Evolutionary conservation across 2,329 filamentous ascomycete species (phyloP).

Genomic region (Epichloe amarillans): DNA sequence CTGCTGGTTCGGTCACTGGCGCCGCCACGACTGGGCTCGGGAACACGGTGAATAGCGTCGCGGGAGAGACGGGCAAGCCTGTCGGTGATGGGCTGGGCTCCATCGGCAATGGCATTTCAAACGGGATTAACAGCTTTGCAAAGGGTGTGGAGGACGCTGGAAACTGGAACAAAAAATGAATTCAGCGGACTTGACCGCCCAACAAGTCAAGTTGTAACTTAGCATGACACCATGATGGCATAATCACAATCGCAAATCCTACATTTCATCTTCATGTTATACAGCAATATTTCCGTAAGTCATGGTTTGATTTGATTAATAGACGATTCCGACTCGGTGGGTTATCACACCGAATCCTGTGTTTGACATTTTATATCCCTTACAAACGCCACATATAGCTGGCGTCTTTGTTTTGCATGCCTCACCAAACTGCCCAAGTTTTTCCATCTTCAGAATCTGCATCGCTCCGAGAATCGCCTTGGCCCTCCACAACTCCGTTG

Average conservation of each 20-base stretch:
- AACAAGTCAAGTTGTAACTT: background rate
- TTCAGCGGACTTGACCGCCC: background rate
- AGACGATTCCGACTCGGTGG: background rate
- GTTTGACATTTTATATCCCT: background rate
- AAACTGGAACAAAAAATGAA: constrained; percentile 34
- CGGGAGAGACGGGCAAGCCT: constrained; percentile 39
- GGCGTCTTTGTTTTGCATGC: background rate
- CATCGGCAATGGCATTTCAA: constrained; percentile 39
- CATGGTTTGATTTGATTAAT: background rate
- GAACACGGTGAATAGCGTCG: constrained; percentile 38
- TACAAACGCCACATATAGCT: background rate
- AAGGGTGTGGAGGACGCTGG: constrained; percentile 45
- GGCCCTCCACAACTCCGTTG: background rate
- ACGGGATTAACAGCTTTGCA: constrained; percentile 33
- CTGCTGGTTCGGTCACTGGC: constrained; percentile 29
- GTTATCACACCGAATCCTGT: background rate
- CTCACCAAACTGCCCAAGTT: background rate
- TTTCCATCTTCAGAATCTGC: background rate
- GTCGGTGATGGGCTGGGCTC: constrained; percentile 42
- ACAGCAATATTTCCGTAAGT: background rate
- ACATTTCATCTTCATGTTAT: too few species aligned
- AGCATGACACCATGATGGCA: background rate
- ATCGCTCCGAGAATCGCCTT: background rate
- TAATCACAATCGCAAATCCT: background rate
- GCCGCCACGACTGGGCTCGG: constrained; percentile 44